Percentiles rank a stretch among this genome's conserved stretches.
phyloP scores from a whole-genome alignment of 1,284 basidiomycete species.

The Ustilago loliicola region DNA sequence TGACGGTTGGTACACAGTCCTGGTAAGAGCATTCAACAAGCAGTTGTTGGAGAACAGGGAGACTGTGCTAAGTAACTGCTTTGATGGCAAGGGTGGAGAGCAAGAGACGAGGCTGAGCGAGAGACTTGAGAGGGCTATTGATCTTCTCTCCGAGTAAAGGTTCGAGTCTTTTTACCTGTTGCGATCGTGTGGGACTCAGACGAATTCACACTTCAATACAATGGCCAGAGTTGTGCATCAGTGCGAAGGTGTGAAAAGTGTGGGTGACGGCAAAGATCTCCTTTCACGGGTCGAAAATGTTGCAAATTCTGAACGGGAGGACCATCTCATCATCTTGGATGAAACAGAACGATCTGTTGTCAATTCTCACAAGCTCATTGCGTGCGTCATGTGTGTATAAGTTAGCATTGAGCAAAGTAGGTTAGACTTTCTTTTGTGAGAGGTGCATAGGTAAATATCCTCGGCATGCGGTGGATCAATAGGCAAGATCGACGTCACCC shows the following conservation, averaged over 20 bases:
- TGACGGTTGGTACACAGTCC: slow-evolving; percentile 58
- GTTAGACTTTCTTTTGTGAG: neutral
- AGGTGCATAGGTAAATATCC: neutral
- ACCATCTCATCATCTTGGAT: too few relatives aligned
- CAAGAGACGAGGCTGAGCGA: slow-evolving; percentile 5
- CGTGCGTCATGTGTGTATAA: neutral
- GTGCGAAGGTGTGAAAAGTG: too few relatives aligned
- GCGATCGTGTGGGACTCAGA: neutral
- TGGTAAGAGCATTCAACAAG: slow-evolving; percentile 48
- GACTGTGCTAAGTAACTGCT: slow-evolving; percentile 56
- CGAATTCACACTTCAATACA: too few relatives aligned
- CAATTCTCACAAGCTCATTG: too few relatives aligned
- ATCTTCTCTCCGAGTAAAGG: slow-evolving; percentile 41
- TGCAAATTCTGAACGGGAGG: too few relatives aligned
- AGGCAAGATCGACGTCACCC: slow-evolving; percentile 54
- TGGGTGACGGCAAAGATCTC: too few relatives aligned
- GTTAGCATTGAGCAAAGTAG: neutral
- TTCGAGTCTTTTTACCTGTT: neutral
- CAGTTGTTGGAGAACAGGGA: slow-evolving; percentile 58
- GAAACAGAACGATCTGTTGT: too few relatives aligned
- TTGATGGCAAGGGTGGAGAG: slow-evolving; percentile 9
- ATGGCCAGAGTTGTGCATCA: too few relatives aligned
- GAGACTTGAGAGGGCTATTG: slow-evolving; percentile 33
- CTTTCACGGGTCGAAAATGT: too few relatives aligned
- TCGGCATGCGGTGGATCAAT: slow-evolving; percentile 17